Evolutionary conservation across 148 eudicot species (phyloP).

Genomic region (Dysphania ambrosioides): DNA sequence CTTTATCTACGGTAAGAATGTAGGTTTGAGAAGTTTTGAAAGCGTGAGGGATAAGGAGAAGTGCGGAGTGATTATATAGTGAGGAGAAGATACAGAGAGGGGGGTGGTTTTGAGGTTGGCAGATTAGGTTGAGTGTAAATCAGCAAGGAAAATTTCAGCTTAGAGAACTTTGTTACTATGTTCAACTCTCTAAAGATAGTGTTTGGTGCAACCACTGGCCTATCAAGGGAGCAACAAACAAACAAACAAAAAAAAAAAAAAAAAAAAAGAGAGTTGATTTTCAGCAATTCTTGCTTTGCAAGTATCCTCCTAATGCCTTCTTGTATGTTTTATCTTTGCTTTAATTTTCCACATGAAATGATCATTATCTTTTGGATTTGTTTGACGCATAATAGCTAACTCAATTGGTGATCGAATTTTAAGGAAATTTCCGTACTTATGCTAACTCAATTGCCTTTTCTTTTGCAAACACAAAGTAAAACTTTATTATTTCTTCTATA

Average conservation of each 20-base stretch:
- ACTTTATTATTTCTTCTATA: no score
- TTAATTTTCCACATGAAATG: constrained; percentile 1
- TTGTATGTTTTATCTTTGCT: constrained; percentile 1
- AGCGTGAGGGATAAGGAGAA: no score
- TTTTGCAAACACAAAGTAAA: no score
- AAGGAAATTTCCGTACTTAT: not conserved
- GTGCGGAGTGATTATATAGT: constrained; percentile 34
- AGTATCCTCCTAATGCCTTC: constrained; percentile 25
- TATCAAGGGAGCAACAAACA: constrained; percentile 20
- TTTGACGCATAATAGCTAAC: not conserved
- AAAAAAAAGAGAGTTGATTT: constrained; percentile 22
- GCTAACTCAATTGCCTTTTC: constrained; percentile 9
- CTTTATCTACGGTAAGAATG: not conserved
- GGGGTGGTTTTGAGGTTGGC: constrained; percentile 33
- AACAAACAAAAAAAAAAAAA: not conserved
- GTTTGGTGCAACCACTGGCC: constrained; percentile 40
- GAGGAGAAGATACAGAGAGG: constrained; percentile 25
- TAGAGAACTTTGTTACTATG: constrained; percentile 4
- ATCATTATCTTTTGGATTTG: not conserved
- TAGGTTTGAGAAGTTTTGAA: constrained; percentile 9
- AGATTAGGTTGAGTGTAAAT: constrained; percentile 20
- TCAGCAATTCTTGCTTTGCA: constrained; percentile 28
- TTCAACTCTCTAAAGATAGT: constrained; percentile 9
- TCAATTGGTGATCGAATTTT: constrained; percentile 5
- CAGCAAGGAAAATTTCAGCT: constrained; percentile 14